These are phyloP conservation scores for Candida silvicultrix DNA, from an alignment of 805 yeast genomes.

Conservation along the genomic window DNA sequence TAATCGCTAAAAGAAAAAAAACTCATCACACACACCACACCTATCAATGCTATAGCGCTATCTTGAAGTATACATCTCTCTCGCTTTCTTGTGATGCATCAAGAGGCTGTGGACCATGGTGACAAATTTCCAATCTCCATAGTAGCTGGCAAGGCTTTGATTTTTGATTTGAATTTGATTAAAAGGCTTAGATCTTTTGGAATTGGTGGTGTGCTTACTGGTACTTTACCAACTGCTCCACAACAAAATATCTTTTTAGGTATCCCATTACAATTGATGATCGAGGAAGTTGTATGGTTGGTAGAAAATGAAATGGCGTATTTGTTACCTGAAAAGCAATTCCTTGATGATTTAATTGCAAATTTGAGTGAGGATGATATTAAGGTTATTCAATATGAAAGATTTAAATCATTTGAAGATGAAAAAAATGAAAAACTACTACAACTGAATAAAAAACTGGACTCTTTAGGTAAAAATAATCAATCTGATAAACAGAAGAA, in stretches of 20 bases:
- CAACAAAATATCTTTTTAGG: conserved; percentile 90
- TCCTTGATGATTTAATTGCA: conserved; percentile 15
- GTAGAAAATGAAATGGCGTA: conserved; percentile 35
- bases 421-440: conserved; percentile 6
- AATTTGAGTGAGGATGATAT: conserved; percentile 9
- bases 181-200: conserved; percentile 52
- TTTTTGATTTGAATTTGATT: conserved; percentile 54
- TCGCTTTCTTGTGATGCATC: not conserved
- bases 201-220: conserved; percentile 71
- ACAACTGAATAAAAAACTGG: not conserved
- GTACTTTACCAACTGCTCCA: conserved; percentile 85
- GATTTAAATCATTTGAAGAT: not conserved
- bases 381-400: conserved; percentile 5
- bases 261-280: conserved; percentile 65
- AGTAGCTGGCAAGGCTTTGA: conserved; percentile 39
- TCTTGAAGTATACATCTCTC: no score
- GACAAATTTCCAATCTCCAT: conserved; percentile 26
- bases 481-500: conserved; percentile 1
- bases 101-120: not conserved
- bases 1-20: no score
- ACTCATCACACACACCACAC: no score
- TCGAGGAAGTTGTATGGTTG: conserved; percentile 71
- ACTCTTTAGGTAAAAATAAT: conserved; percentile 1
- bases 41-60: no score
- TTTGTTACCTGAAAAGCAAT: conserved; percentile 35